Evolutionary conservation across 805 yeast species (phyloP), one percentile per base, ranked within the genome.

Genomic region (Lipomyces yamanashiensis): DNA sequence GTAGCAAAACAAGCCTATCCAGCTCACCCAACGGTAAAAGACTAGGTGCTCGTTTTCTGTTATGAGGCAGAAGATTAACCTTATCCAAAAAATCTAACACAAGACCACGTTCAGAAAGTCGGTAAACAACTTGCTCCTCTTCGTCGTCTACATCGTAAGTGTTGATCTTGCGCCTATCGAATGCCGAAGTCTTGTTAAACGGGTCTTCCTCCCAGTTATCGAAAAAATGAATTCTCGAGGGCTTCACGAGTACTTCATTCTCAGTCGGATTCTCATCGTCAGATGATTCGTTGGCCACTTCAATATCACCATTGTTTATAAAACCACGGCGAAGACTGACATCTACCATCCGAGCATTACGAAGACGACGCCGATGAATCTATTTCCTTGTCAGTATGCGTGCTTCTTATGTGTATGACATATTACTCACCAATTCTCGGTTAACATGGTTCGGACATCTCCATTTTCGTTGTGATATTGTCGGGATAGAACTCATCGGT

Each of bases 381-480:
- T 23, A 84, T n/a, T n/a, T 28, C 28, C 36, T 23, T 45, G 39
- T 44, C 15, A 45, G 12, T 44, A n/a, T 36, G 7, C 34, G 13
- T 8, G n/a, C 6, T n/a, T 28, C 41, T 12, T 39, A 3, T 3
- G 13, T 39, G 13, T 7, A 12, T 39, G 13, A 39, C 3, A 39
- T 39, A 13, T 39, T 9, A 51, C 61, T 34, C 43, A 61, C 64
- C 21, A 65, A 34, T 17, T 65, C 68, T 36, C 68, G 59, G 13
- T 52, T 74, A 48, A 85, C 84, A 77, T 91, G 98, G 69, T 89
- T 87, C 1, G 97, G 98, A 75, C 97, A 95, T 77, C 84, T 86
- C 98, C 97, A 93, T 74, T 87, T 89, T 51, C 81, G 80, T 1
- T 95, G 96, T 50, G 89, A 73, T 47, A 87, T 50, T n/a, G 66